Evolutionary conservation across 1,284 basidiomycete genomes (phyloP).

Genomic region (Cryptococcus hybrid): DNA sequence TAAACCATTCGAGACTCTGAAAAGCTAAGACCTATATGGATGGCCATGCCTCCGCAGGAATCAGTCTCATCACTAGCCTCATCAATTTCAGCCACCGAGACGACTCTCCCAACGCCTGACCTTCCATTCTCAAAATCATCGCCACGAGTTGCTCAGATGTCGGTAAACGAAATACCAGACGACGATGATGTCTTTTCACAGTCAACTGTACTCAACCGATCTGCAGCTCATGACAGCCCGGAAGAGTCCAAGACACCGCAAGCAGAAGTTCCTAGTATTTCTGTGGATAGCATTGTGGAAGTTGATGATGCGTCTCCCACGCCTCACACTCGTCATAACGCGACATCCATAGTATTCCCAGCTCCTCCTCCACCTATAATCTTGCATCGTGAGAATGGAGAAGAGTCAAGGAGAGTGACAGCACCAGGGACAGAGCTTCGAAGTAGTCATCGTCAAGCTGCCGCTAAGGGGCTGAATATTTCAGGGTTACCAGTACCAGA

Average conservation of each 20-base stretch:
- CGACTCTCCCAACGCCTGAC: conserved; percentile 16
- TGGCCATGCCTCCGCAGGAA: too few species aligned
- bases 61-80: conserved; percentile 5
- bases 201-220: neutral
- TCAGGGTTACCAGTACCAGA: conserved; percentile 6
- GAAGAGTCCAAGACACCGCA: neutral
- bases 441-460: neutral
- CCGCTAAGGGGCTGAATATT: conserved; percentile 16
- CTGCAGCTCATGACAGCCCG: neutral
- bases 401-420: conserved; percentile 4
- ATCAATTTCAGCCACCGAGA: conserved; percentile 10
- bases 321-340: conserved; percentile 6
- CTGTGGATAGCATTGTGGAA: neutral
- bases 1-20: too few species aligned
- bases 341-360: conserved; percentile 7
- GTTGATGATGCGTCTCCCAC: conserved; percentile 9
- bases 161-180: neutral
- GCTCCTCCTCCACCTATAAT: conserved; percentile 27
- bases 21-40: neutral
- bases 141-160: neutral
- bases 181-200: conserved; percentile 14
- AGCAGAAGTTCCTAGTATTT: neutral
- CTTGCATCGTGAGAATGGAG: conserved; percentile 11
- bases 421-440: conserved; percentile 3
- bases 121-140: conserved; percentile 7